Percentiles rank a stretch among this genome's conserved stretches.
These are phyloP conservation scores for Torulaspora microellipsoides DNA, from an alignment of 805 yeast species.

Conservation along the genomic window DNA sequence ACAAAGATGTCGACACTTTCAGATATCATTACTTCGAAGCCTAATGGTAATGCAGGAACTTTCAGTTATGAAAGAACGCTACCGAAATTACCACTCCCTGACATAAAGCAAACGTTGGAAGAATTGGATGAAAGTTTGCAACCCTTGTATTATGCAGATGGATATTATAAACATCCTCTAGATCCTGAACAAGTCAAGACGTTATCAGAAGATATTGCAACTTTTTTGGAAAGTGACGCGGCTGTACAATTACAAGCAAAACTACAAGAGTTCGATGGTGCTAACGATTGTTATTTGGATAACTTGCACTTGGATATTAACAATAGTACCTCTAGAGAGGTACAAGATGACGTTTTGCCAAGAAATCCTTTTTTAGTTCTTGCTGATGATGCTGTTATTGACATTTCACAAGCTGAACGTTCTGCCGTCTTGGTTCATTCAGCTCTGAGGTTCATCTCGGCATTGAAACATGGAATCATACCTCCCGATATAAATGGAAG, in stretches of 20 bases:
- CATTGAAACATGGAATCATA: conserved; percentile 50
- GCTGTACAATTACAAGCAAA: conserved; percentile 51
- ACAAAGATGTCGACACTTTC: neutral
- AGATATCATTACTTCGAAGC: conserved; percentile 1
- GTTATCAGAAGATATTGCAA: conserved; percentile 41
- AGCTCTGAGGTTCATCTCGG: conserved; percentile 58
- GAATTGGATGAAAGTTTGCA: conserved; percentile 53
- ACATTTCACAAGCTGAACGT: conserved; percentile 59
- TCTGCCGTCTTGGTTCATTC: conserved; percentile 65
- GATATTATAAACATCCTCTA: conserved; percentile 37
- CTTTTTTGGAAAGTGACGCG: conserved; percentile 42
- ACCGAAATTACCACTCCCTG: conserved; percentile 63
- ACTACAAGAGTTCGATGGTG: conserved; percentile 42
- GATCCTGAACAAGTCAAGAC: conserved; percentile 28
- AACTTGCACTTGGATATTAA: conserved; percentile 40
- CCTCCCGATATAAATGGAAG: conserved; percentile 56
- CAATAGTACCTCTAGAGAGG: conserved; percentile 51
- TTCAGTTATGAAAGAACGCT: conserved; percentile 29
- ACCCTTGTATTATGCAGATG: conserved; percentile 54
- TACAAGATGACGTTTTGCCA: conserved; percentile 64
- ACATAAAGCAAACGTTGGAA: conserved; percentile 43
- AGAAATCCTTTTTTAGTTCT: conserved; percentile 71
- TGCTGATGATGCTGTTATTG: conserved; percentile 68
- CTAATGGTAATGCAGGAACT: conserved; percentile 2
- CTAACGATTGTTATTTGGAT: conserved; percentile 51